Evolutionary conservation across 768 basidiomycete genomes (phyloP), one percentile per base, ranked within the genome.

Genomic region (Rhodotorula babjevae): DNA sequence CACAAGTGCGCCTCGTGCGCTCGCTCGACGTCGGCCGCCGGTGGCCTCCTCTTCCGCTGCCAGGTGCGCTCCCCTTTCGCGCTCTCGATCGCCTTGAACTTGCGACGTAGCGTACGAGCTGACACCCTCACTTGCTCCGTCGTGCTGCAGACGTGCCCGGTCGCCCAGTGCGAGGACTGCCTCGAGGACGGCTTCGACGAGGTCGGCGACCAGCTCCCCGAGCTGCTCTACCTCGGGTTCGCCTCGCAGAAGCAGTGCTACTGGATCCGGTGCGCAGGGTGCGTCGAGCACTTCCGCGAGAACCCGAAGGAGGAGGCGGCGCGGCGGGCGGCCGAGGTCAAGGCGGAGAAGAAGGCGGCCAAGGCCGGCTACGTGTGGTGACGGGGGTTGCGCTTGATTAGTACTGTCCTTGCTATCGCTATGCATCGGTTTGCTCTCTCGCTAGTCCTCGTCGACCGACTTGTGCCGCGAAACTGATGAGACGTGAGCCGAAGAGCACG

Each of bases 111-210:
- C 44, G 44, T 46, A 46, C 42, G 14, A 42, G 7, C 44, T 18
- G 44, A 46, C 18, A 36, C 27, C 21, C 50, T 61, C 11, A 16
- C n/a, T 31, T 2, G 11, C 5, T 36, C 29, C 14, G 29, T 63
- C 87, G 86, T 71, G 88, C 87, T n/a, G 72, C 85, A 84, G 68
- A 87, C 86, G 1, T 88, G 87, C 76, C 84, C 85, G 25, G 79
- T 83, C 64, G 86, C 87, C 3, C 86, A 85, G 71, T 88, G 87
- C 79, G 86, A 87, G 65, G 87, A 88, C 73, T 88, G 87, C 77
- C 72, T 88, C 53, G 85, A 6, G 85, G 15, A 83, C 9, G 84
- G 86, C 10, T 80, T 87, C 47, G 83, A 84, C 44, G 82, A 84
- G 23, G 79, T 88, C 52, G 87, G 87, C 8, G 86, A 87, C 8